Evolutionary conservation across 352 stramenopile species (phyloP).

Genomic region (Globisporangium splendens): DNA sequence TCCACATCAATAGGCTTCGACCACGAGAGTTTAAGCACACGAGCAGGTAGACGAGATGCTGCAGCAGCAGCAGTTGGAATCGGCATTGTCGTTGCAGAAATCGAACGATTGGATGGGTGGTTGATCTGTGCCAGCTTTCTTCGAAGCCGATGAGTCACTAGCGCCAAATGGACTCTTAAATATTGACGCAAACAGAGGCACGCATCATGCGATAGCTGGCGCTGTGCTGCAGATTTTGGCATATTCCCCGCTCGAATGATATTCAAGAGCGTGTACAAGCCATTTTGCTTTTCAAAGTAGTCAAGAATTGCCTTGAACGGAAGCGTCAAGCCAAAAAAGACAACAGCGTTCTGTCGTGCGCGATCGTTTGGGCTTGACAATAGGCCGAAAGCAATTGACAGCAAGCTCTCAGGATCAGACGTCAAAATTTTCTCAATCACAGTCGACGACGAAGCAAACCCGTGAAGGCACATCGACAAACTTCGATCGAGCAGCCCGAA

Average conservation of each 20-base stretch:
- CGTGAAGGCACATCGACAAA: conserved; percentile 83
- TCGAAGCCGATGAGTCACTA: conserved; percentile 65
- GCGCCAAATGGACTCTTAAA: conserved; percentile 72
- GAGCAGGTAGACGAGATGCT: conserved; percentile 54
- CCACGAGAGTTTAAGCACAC: conserved; percentile 66
- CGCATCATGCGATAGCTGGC: conserved; percentile 79
- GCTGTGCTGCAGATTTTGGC: conserved; percentile 70
- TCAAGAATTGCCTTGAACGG: conserved; percentile 80
- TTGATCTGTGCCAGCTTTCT: conserved; percentile 61
- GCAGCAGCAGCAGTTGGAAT: conserved; percentile 51
- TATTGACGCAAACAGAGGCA: conserved; percentile 84
- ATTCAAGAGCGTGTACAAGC: conserved; percentile 80
- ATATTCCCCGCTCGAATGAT: conserved; percentile 79
- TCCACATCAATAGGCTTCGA: conserved; percentile 82
- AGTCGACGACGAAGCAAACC: conserved; percentile 71
- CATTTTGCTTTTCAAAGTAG: conserved; percentile 83
- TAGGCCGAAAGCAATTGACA: conserved; percentile 57
- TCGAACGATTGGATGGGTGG: conserved; percentile 44
- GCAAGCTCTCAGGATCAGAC: conserved; percentile 49
- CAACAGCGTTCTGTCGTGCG: conserved; percentile 74
- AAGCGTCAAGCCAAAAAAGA: conserved; percentile 82
- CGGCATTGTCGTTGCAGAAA: conserved; percentile 23
- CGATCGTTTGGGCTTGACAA: conserved; percentile 77
- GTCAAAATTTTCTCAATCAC: conserved; percentile 76
- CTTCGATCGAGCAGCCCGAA: conserved; percentile 67